Percentiles rank a stretch among this genome's conserved stretches.
Conservation (phyloP, 2,329 filamentous ascomycete species). For the Penicillium sp. region DNA sequence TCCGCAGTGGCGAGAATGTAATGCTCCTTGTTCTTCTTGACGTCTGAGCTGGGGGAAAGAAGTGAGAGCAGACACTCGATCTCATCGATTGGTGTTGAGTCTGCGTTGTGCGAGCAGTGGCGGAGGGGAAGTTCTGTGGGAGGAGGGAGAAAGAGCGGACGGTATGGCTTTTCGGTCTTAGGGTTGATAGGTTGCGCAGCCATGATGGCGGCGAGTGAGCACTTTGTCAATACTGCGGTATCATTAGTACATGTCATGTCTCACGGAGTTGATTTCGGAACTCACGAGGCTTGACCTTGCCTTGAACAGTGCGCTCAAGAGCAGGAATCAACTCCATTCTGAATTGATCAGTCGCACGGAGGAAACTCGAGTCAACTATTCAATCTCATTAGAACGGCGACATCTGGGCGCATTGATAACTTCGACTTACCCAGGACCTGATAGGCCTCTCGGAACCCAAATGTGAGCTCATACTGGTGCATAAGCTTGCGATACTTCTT, state of each 20-base stretch:
- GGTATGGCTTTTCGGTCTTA: slow-evolving; percentile 40
- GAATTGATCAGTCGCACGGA: slow-evolving; percentile 77
- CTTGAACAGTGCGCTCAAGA: slow-evolving; percentile 81
- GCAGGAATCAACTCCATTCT: slow-evolving; percentile 85
- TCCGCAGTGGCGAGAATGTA: slow-evolving; percentile 51
- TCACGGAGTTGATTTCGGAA: slow-evolving; percentile 14
- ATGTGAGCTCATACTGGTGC: slow-evolving; percentile 83
- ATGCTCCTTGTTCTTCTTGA: slow-evolving; percentile 51
- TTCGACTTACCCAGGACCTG: slow-evolving; percentile 70
- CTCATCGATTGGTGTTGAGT: slow-evolving; percentile 46
- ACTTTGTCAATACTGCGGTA: slow-evolving; percentile 73
- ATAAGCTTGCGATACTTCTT: slow-evolving; percentile 89
- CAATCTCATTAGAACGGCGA: slow-evolving; percentile 15
- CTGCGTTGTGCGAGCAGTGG: slow-evolving; percentile 50
- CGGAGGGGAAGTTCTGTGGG: slow-evolving; percentile 49
- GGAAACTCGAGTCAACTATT: slow-evolving; percentile 78
- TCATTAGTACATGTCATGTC: slow-evolving; percentile 9
- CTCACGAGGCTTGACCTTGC: slow-evolving; percentile 78
- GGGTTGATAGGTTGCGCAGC: slow-evolving; percentile 40
- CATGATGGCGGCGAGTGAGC: slow-evolving; percentile 49
- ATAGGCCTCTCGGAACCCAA: slow-evolving; percentile 91
- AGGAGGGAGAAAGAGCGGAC: slow-evolving; percentile 48
- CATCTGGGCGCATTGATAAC: slow-evolving; percentile 8
- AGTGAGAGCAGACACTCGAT: slow-evolving; percentile 48
- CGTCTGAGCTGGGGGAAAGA: slow-evolving; percentile 40